Evolutionary conservation across 2,329 filamentous ascomycete genomes (phyloP).

Genomic region (Epichloe scottii): DNA sequence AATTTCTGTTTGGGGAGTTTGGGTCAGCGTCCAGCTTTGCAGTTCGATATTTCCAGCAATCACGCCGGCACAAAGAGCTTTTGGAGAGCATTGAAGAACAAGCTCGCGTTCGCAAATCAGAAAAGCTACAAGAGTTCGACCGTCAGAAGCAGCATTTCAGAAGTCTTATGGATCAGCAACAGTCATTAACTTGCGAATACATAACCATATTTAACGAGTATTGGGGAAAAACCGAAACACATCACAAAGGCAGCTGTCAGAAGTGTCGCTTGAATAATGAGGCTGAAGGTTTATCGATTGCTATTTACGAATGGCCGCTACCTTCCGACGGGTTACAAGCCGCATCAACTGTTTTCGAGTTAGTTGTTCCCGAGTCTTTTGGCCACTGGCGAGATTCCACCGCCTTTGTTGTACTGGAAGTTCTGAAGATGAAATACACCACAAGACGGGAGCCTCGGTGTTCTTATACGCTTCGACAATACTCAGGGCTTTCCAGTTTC

Average conservation of each 20-base stretch:
- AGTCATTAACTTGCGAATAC: conserved; percentile 4
- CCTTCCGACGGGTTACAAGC: conserved; percentile 20
- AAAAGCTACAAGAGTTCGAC: conserved; percentile 9
- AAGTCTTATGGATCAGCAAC: conserved; percentile 6
- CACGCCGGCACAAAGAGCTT: conserved; percentile 22
- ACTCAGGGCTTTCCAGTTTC: conserved; percentile 5
- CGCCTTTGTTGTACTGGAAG: conserved; percentile 24
- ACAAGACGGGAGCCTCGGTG: background rate
- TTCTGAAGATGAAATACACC: conserved; percentile 18
- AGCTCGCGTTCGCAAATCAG: conserved; percentile 15
- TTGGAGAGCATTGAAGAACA: conserved; percentile 23
- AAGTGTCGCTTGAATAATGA: conserved; percentile 20
- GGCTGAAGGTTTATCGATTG: conserved; percentile 31
- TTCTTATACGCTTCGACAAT: conserved; percentile 4
- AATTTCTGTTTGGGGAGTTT: conserved; percentile 10
- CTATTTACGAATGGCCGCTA: conserved; percentile 45
- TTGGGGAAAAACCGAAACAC: background rate
- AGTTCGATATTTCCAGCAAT: conserved; percentile 10
- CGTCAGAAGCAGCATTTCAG: conserved; percentile 4
- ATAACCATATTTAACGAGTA: background rate
- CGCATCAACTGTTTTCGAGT: conserved; percentile 41
- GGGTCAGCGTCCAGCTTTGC: conserved; percentile 9
- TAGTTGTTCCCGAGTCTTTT: conserved; percentile 29
- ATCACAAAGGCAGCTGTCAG: conserved; percentile 15
- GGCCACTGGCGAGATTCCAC: conserved; percentile 37